Base-by-base conservation (phyloP, 2,329 filamentous ascomycete species). In the Phyllosticta citriasiana region DNA sequence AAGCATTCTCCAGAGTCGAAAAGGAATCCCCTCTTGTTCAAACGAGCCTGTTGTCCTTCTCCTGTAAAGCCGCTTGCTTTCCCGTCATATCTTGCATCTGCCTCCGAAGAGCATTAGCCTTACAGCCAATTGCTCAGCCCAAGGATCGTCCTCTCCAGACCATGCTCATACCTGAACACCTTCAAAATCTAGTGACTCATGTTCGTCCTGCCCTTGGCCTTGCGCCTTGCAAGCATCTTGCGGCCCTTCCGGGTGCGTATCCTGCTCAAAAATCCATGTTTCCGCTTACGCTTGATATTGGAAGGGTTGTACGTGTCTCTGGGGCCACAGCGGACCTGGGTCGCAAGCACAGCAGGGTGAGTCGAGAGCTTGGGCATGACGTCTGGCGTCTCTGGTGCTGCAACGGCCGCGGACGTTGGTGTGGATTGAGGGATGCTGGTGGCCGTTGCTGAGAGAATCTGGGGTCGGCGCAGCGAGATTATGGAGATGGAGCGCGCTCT, bases 231-330 rank as follows among this genome's bases (percentile, higher is more conserved):
- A 65, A 87, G 65, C 56, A 80, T 74, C 70, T 78, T 78, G 67
- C 80, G 73, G 25, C 84, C 84, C 57, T 77, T 80, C 67, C 79
- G 77, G 24, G 77, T 77, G 67, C 76, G 75, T 63, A 84, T 65
- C 66, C 84, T 71, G 9, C 79, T 74, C 63, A 86, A 68, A 67
- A 84, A 86, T 2, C 84, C 84, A 72, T 84, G 81, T 66, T 84
- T 77, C 64, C 84, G 76, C 74, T 86, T 87, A 69, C 84, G 77
- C 52, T 85, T 81, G 53, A 79, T 69, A 64, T 85, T 81, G 57
- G 80, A 84, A 9, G 83, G 83, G 60, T 82, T 81, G 67, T 78
- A 86, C 52, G 84, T 86, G 62, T 80, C 73, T 64, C 84, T 77
- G 27, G 78, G 79, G 2, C 75, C 77, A 65, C 74, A 76, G 51